Percentiles rank a stretch among this genome's conserved stretches.
These are phyloP conservation scores for Simmondsia chinensis DNA, from an alignment of 148 eudicot species.

Conservation along the genomic window DNA sequence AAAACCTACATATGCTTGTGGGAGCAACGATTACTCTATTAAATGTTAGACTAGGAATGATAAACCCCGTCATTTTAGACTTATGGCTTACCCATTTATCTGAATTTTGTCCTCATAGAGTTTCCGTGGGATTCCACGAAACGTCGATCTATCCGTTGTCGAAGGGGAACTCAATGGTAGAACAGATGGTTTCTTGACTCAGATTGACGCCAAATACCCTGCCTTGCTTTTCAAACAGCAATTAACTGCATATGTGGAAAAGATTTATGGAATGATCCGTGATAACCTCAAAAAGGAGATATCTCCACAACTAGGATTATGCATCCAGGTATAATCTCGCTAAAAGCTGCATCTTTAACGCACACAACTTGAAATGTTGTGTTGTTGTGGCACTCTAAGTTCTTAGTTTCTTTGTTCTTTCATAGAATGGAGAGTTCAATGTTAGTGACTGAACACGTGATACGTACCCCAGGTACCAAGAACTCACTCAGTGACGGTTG, in stretches of 20 bases:
- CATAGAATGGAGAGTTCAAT: too few species aligned
- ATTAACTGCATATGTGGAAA: slow-evolving; percentile 83
- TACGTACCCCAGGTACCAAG: slow-evolving; percentile 62
- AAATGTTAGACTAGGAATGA: too few species aligned
- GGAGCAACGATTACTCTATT: too few species aligned
- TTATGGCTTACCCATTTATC: too few species aligned
- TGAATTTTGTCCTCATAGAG: slow-evolving; percentile 33
- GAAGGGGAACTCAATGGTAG: slow-evolving; percentile 34
- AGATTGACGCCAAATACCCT: slow-evolving; percentile 85
- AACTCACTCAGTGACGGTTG: slow-evolving; percentile 47
- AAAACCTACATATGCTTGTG: too few species aligned
- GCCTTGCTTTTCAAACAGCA: slow-evolving; percentile 91
- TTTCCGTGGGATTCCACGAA: slow-evolving; percentile 74
- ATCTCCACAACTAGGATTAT: slow-evolving; percentile 75
- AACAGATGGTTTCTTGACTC: slow-evolving; percentile 38
- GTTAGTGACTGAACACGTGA: slow-evolving; percentile 4
- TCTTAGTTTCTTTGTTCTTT: neutral
- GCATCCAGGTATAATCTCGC: slow-evolving; percentile 98
- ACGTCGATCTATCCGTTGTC: slow-evolving; percentile 42
- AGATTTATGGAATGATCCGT: slow-evolving; percentile 93
- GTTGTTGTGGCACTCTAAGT: too few species aligned
- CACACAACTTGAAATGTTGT: too few species aligned
- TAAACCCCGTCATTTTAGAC: too few species aligned
- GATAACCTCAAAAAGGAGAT: slow-evolving; percentile 83
- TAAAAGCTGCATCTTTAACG: too few species aligned